Evolutionary conservation across 2,329 filamentous ascomycete genomes (phyloP), one percentile per base, ranked within the genome.

Genomic region (Aschersonia sp.): DNA sequence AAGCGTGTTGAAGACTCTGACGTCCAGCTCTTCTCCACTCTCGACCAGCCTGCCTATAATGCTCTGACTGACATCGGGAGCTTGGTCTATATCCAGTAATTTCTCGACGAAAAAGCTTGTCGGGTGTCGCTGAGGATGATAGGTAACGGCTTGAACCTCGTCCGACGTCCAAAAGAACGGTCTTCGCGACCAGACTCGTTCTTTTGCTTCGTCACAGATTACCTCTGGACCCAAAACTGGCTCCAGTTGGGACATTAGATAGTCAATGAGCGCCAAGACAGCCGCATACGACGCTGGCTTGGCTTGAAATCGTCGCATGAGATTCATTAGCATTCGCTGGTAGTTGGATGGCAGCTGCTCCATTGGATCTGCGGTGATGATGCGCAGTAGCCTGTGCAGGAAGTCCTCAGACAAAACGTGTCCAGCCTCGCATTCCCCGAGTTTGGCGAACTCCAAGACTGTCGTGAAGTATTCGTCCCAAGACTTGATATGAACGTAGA

Each of bases 391-490:
- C 52, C 70, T 78, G 41, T 67, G 58, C 28, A 89, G 66, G 54
- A 80, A 85, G 30, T 77, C 73, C 32, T 72, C 67, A 9, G 78
- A 73, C 30, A 89, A 67, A 30, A 89, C 67, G 5, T 74, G 58
- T 2, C 69, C 67, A 28, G 75, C 69, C 59, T 87, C 81, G 4
- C 70, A 60, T 3, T 68, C 63, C 1, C 84, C 83, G 48, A 86
- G 63, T 44, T 67, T 70, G 10, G 79, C 78, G 58, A 89, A 82
- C n/a, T 68, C 68, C n/a, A 75, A 59, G 51, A 89, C 69, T n/a
- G 84, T 72, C 9, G 75, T 74, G 58, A 91, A 91, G 50, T 83
- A 82, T 56, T 91, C 85, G 42, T 81, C 77, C 86, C 86, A 92
- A 3, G 84, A 75, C 49, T 80, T 76, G 31, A 78, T 66, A 44